phyloP scores from a whole-genome alignment of 257 asterid species.

The Plantago major region DNA sequence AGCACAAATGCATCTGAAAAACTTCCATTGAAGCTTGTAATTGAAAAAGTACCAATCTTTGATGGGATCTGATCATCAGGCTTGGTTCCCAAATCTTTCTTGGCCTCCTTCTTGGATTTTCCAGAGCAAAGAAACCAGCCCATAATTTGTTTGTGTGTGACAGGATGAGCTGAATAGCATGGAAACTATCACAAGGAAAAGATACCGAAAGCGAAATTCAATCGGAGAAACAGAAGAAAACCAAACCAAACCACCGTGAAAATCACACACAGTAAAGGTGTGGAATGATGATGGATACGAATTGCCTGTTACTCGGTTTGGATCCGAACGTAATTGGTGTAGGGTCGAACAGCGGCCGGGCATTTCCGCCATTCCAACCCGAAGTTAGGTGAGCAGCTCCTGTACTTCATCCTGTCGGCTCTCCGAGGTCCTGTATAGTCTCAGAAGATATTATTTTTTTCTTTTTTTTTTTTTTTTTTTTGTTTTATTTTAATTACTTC shows the following conservation, averaged over 20 bases:
- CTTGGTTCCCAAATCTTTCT: constrained; percentile 33
- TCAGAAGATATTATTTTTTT: too few relatives aligned
- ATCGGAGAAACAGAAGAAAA: constrained; percentile 4
- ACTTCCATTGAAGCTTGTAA: neutral
- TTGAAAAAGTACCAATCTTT: constrained; percentile 36
- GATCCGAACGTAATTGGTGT: constrained; percentile 90
- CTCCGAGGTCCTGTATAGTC: constrained; percentile 98
- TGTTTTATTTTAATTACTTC: too few relatives aligned
- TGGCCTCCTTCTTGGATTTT: constrained; percentile 58
- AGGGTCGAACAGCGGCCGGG: constrained; percentile 84
- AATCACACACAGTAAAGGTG: constrained; percentile 6
- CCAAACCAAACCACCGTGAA: neutral
- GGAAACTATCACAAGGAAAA: too few relatives aligned
- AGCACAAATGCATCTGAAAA: neutral
- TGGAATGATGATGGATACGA: constrained; percentile 96
- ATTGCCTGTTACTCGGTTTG: constrained; percentile 89
- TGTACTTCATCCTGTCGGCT: constrained; percentile 85
- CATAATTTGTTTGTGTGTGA: constrained; percentile 21
- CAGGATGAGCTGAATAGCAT: too few relatives aligned
- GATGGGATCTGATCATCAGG: constrained; percentile 74
- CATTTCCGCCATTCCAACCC: constrained; percentile 98
- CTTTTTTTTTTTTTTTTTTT: too few relatives aligned
- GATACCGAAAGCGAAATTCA: neutral
- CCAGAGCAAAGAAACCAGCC: constrained; percentile 72
- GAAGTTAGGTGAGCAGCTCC: constrained; percentile 95